Base-by-base conservation (phyloP, 108 stramenopile species). In the Fragilaria radians region DNA sequence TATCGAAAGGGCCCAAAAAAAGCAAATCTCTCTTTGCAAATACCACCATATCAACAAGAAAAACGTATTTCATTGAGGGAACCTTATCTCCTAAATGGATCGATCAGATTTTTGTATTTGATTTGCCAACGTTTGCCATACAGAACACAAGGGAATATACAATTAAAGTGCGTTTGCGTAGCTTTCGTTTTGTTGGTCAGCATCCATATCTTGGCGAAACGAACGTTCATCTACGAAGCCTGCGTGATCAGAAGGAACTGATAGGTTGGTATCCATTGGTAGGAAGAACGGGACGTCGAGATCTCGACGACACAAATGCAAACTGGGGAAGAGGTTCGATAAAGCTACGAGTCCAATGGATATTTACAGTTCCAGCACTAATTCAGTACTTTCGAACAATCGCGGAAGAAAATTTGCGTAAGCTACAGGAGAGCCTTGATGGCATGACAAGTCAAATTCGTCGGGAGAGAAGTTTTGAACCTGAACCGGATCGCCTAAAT, bases 231-330 rank as follows among this genome's bases (percentile, higher is more conserved):
- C 60, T 95, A 23, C 74, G 75, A 27, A 81, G 73, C 57, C 48
- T 95, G 25, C 66, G 70, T 55, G 66, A 76, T 56, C 88, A 95
- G 55, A 57, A 79, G 52, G 87, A 87, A 57, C 54, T 74, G 23
- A 67, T 88, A 22, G 94, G 91, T 0, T 95, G 94, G 94, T 95
- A 77, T 61, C 94, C 94, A 27, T 58, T 95, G 24, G 70, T 81
- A 33, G 83, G 83, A 28, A 70, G 77, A 32, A 70, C 82, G 23
- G 93, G 89, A 18, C 70, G 76, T n/a, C 59, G 74, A 57, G 89
- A 83, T 32, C 27, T 85, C 11, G 78, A 77, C 19, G 68, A 64
- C 27, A 62, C 74, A 32, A 52, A 79, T 22, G 82, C 77, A 3
- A 75, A 88, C 47, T 71, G 58, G 36, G 61, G 78, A 61, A 58